phyloP scores from a whole-genome alignment of 139 green algal species.

The Chlorella sorokiniana region DNA sequence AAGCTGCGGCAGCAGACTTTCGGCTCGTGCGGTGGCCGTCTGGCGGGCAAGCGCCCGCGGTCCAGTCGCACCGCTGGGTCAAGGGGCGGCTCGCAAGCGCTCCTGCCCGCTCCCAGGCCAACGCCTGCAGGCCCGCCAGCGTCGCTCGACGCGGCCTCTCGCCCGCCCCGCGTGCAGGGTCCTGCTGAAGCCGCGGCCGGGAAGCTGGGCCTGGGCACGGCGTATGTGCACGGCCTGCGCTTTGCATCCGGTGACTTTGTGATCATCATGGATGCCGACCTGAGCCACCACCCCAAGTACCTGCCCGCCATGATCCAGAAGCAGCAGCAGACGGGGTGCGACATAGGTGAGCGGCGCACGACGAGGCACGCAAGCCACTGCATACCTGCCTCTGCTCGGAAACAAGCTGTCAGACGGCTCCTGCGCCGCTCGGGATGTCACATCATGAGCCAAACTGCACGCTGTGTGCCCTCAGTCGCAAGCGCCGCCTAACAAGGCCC shows the following conservation, averaged over 20 bases:
- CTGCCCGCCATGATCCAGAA: conserved; percentile 58
- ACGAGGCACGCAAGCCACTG: neutral
- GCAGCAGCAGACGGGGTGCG: conserved; percentile 68
- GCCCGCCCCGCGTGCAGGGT: conserved; percentile 36
- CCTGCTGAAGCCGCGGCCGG: conserved; percentile 59
- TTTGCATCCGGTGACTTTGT: conserved; percentile 78
- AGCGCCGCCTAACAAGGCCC: neutral
- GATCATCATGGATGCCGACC: conserved; percentile 97
- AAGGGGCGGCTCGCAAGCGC: no score
- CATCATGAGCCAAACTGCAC: neutral
- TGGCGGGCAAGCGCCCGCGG: no score
- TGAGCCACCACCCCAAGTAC: conserved; percentile 94
- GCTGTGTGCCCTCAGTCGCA: neutral
- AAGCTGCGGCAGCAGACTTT: no score
- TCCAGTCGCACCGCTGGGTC: no score
- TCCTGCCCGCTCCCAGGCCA: no score
- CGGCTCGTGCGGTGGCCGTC: no score
- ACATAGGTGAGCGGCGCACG: neutral
- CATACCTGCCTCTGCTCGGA: no score
- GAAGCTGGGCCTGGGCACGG: conserved; percentile 88
- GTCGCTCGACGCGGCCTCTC: neutral
- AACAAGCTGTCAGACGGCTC: no score
- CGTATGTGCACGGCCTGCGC: conserved; percentile 78
- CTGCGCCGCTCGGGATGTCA: neutral
- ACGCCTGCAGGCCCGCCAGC: neutral